Percentiles rank a stretch among this genome's conserved stretches.
Evolutionary conservation across 805 yeast genomes (phyloP).

Genomic region (Candida verbasci): DNA sequence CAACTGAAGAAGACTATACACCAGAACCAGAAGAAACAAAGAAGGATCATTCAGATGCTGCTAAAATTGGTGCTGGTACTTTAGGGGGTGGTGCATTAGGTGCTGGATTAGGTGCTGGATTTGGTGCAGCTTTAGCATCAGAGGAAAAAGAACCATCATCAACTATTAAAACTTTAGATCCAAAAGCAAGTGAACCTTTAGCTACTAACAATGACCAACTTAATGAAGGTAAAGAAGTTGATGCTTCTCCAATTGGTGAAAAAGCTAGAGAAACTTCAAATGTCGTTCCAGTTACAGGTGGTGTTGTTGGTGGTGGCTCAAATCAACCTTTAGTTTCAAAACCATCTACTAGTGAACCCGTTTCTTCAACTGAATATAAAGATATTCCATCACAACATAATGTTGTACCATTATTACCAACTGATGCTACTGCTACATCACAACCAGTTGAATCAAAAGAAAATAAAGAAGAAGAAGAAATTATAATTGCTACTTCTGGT

Average conservation of each 20-base stretch:
- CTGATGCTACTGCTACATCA: background rate
- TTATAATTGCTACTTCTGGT: slow-evolving; percentile 39
- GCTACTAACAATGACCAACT: slow-evolving; percentile 7
- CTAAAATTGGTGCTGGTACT: slow-evolving; percentile 10
- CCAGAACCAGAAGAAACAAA: slow-evolving; percentile 23
- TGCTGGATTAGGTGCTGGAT: slow-evolving; percentile 8
- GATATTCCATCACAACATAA: background rate
- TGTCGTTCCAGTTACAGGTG: slow-evolving; percentile 4
- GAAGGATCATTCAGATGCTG: slow-evolving; percentile 9
- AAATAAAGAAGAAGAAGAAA: slow-evolving; percentile 21
- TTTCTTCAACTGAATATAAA: background rate
- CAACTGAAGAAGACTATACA: slow-evolving; percentile 14
- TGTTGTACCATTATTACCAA: background rate
- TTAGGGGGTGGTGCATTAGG: slow-evolving; percentile 11
- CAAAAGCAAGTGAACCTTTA: slow-evolving; percentile 10
- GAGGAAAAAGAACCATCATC: slow-evolving; percentile 11
- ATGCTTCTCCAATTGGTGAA: slow-evolving; percentile 18
- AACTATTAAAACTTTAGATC: slow-evolving; percentile 18
- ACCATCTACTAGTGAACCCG: slow-evolving; percentile 1
- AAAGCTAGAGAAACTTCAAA: slow-evolving; percentile 8
- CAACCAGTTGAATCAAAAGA: background rate
- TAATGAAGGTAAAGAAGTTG: slow-evolving; percentile 16
- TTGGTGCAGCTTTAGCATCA: slow-evolving; percentile 9
- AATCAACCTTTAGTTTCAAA: background rate
- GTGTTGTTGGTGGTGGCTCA: slow-evolving; percentile 6